These are phyloP conservation scores for Lyophyllum semitale DNA, from an alignment of 768 basidiomycete genomes.

Conservation along the genomic window DNA sequence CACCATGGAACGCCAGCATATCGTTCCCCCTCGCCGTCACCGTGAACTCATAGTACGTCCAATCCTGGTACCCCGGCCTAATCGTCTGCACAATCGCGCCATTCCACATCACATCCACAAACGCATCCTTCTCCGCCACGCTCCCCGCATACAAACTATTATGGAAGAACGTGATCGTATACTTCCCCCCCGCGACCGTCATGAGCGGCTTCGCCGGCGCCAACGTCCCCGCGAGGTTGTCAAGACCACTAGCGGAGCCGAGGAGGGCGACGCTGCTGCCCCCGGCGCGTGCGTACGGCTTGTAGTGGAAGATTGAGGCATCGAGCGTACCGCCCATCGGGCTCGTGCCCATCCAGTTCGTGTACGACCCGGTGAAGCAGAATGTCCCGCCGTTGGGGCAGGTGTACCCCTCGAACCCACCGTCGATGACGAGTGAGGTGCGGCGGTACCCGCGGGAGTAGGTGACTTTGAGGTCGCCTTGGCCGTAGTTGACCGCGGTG, in stretches of 20 bases:
- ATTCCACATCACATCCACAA: slow-evolving; percentile 48
- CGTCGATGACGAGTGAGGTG: slow-evolving; percentile 38
- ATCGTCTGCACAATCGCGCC: slow-evolving; percentile 32
- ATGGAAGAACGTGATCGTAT: slow-evolving; percentile 45
- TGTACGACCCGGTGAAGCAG: slow-evolving; percentile 38
- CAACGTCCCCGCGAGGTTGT: slow-evolving; percentile 40
- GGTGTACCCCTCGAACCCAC: slow-evolving; percentile 44
- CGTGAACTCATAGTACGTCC: slow-evolving; percentile 35
- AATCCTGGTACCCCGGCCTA: slow-evolving; percentile 37
- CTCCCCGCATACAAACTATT: slow-evolving; percentile 37
- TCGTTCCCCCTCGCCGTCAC: slow-evolving; percentile 30
- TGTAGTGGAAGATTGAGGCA: slow-evolving; percentile 46
- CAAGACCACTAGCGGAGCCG: slow-evolving; percentile 42
- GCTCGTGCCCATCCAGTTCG: slow-evolving; percentile 42
- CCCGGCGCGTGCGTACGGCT: slow-evolving; percentile 41
- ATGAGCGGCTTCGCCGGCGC: slow-evolving; percentile 29
- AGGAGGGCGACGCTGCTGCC: slow-evolving; percentile 37
- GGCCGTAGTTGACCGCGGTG: slow-evolving; percentile 48
- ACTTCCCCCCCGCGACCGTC: slow-evolving; percentile 37
- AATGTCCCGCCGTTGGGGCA: slow-evolving; percentile 31
- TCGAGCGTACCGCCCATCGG: slow-evolving; percentile 38
- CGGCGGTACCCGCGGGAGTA: slow-evolving; percentile 49
- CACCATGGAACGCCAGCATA: slow-evolving; percentile 34
- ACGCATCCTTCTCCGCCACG: slow-evolving; percentile 31
- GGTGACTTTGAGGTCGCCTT: slow-evolving; percentile 46